A percentile compares a stretch with the other conserved stretches of the same genome.
These are phyloP conservation scores for Kluyveromyces lactis DNA, from an alignment of 805 yeast species.

Conservation along the genomic window DNA sequence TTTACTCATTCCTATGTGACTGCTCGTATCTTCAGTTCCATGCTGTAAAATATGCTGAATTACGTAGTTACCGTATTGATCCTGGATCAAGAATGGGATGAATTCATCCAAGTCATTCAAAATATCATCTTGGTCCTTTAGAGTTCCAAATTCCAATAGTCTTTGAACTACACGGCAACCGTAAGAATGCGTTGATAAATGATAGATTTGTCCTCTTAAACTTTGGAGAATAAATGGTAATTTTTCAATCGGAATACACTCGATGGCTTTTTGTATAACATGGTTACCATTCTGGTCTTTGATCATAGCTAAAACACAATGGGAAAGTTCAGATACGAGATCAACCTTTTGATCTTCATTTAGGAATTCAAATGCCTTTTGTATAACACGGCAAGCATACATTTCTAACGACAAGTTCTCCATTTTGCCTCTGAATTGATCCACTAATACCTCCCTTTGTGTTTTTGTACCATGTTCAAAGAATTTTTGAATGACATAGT, in stretches of 20 bases:
- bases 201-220: conserved; percentile 63
- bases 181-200: conserved; percentile 88
- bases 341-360: conserved; percentile 53
- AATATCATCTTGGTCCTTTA: conserved; percentile 56
- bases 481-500: conserved; percentile 90
- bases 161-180: conserved; percentile 97
- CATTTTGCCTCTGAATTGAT: conserved; percentile 50
- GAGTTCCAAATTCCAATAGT: conserved; percentile 67
- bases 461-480: conserved; percentile 72
- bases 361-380: conserved; percentile 77
- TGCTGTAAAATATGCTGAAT: conserved; percentile 90
- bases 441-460: conserved; percentile 63
- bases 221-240: conserved; percentile 68
- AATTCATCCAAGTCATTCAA: conserved; percentile 64
- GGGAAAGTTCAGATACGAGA: conserved; percentile 63
- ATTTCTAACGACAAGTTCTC: conserved; percentile 76
- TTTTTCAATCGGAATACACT: conserved; percentile 63
- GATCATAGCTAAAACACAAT: conserved; percentile 56
- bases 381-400: conserved; percentile 98
- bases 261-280: conserved; percentile 92
- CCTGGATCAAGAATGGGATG: conserved; percentile 74
- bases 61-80: conserved; percentile 96
- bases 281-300: conserved; percentile 98
- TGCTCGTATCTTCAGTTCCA: conserved; percentile 37
- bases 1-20: conserved; percentile 20